Percentiles rank a stretch among this genome's conserved stretches.
Conservation (phyloP, 176 grass and related monocot species). For the Triticum dicoccoides region DNA sequence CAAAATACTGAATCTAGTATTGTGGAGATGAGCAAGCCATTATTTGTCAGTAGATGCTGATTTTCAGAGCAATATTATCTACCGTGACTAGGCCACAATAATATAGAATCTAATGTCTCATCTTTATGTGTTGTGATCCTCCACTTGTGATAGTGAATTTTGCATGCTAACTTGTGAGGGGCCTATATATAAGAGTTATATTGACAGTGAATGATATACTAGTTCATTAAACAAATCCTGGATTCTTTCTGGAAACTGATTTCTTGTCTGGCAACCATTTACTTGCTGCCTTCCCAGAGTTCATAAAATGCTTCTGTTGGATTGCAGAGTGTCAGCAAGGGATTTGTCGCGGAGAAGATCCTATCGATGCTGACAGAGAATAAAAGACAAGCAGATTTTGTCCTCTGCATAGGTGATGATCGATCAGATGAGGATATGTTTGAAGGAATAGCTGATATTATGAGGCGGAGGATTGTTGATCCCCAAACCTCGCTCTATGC, state of each 20-base stretch:
- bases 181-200: background rate
- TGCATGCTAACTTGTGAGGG: background rate
- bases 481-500: slow-evolving; percentile 48
- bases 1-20: background rate
- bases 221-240: background rate
- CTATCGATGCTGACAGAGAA: slow-evolving; percentile 52
- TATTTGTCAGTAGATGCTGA: background rate
- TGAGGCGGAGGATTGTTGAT: slow-evolving; percentile 44
- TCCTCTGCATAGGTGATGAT: slow-evolving; percentile 63
- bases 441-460: slow-evolving; percentile 52
- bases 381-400: slow-evolving; percentile 53
- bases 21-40: background rate
- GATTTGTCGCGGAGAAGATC: slow-evolving; percentile 62
- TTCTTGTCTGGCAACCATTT: background rate
- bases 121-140: background rate
- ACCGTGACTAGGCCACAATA: background rate
- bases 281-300: slow-evolving; percentile 7
- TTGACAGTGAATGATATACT: background rate
- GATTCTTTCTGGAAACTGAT: background rate
- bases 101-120: background rate
- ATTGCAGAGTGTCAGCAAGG: slow-evolving; percentile 63
- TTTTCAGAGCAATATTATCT: background rate
- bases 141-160: background rate
- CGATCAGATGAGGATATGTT: slow-evolving; percentile 78
- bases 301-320: slow-evolving; percentile 3